These are phyloP conservation scores for Rubia occidens DNA, from an alignment of 305 asterid species.

Conservation along the genomic window DNA sequence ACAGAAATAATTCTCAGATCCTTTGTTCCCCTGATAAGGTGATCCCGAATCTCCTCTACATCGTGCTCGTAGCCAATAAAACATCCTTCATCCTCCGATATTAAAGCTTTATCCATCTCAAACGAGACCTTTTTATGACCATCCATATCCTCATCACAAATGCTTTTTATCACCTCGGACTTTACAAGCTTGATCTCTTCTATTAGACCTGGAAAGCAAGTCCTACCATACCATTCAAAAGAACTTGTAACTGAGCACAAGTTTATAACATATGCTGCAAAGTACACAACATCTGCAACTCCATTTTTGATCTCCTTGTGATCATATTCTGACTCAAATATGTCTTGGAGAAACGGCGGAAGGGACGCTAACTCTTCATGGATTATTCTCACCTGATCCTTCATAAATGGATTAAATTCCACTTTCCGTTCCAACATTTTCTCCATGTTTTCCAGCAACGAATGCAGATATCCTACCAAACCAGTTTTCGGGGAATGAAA, in stretches of 20 bases:
- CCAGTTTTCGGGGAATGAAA: constrained; percentile 16
- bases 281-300: constrained; percentile 8
- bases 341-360: background rate
- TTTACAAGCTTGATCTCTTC: background rate
- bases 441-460: constrained; percentile 8
- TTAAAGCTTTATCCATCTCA: background rate
- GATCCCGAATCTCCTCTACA: constrained; percentile 8
- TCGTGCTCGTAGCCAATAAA: constrained; percentile 29
- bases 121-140: background rate
- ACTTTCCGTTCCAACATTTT: background rate
- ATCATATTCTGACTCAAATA: background rate
- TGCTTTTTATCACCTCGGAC: background rate
- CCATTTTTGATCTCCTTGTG: background rate
- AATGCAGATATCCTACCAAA: constrained; percentile 14
- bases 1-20: constrained; percentile 22
- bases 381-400: background rate
- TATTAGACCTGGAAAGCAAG: background rate
- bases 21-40: constrained; percentile 18
- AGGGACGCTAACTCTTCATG: constrained; percentile 6
- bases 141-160: background rate
- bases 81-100: background rate
- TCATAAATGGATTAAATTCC: background rate
- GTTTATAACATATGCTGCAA: constrained; percentile 16
- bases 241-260: background rate
- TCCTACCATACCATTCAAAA: constrained; percentile 1